Base-by-base conservation (phyloP, 2,329 filamentous ascomycete species). In the Trichoderma sp. region DNA sequence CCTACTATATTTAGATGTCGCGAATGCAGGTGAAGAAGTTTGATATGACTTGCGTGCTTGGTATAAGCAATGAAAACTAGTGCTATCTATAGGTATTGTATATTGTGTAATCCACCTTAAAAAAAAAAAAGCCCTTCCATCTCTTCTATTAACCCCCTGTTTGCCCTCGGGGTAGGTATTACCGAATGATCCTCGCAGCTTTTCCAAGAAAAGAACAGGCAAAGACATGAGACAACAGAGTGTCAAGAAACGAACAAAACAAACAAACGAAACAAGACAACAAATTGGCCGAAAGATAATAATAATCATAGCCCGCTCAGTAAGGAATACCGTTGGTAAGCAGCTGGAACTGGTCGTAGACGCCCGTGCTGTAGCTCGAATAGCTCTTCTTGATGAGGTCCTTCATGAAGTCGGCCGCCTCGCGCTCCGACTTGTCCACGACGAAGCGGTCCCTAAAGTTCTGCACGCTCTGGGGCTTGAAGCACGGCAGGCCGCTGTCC, bases 261-360 rank as follows among this genome's bases (percentile, higher is more conserved):
- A 50, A 55, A 21, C 5, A 5, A 12, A 50, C 6, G 7, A 50
- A 28, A 9, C 7, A 10, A n/a, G 7, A 50, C 10, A 9, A 30
- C 10, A 10, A 34, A 34, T 34, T 34, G 30, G 30, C 30, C 21
- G 19, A 21, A 44, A n/a, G 30, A 45, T 52, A 51, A 30, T 48
- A 48, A 30, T 50, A 15, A 52, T 24, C 34, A 28, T 7, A 64
- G 21, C 43, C 30, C n/a, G 52, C 41, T 54, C 84, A 97, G 75
- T 96, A 98, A 41, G 95, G 95, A 76, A 99, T 99, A 7, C 94
- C 95, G 75, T 99, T 98, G 39, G 95, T 98, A 78, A 97, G 81
- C 73, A 97, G 81, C 82, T 99, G 95, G 83, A 97, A 99, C 77
- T 97, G 92, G 79, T 99, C 96, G 77, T 99, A 99, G 55, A 94